These are phyloP conservation scores for Sugiyamaella pinicola DNA, from an alignment of 1,139 yeast genomes.

Conservation along the genomic window DNA sequence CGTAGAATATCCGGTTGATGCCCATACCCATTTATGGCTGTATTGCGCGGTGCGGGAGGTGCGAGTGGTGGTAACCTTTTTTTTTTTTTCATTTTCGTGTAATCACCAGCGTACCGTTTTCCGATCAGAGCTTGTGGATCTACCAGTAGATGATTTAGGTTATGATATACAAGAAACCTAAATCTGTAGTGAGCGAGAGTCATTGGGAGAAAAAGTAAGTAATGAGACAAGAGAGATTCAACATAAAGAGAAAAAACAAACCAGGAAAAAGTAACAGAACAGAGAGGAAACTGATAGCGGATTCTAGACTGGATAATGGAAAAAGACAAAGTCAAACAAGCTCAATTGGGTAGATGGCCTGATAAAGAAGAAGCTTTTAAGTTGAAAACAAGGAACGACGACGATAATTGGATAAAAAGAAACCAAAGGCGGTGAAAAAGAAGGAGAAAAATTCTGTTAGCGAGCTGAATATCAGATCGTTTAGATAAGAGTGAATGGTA, in stretches of 20 bases:
- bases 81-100: conserved; percentile 2
- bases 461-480: too few relatives aligned
- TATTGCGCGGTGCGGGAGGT: too few relatives aligned
- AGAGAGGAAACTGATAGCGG: background rate
- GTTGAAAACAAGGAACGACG: too few relatives aligned
- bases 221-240: too few relatives aligned
- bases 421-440: too few relatives aligned
- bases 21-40: conserved; percentile 9
- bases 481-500: too few relatives aligned
- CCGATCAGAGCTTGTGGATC: conserved; percentile 12
- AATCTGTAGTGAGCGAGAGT: conserved; percentile 3
- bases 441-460: too few relatives aligned
- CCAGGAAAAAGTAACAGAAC: background rate
- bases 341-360: too few relatives aligned
- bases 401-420: too few relatives aligned
- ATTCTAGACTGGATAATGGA: too few relatives aligned
- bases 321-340: too few relatives aligned
- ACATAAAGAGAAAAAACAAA: background rate
- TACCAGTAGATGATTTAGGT: conserved; percentile 2
- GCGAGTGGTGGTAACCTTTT: background rate
- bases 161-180: conserved; percentile 6
- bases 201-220: background rate
- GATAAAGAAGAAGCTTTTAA: too few relatives aligned
- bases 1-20: background rate
- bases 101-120: conserved; percentile 2